Evolutionary conservation across 176 grass and related monocot species (phyloP).

Genomic region (Cymbopogon citratus): DNA sequence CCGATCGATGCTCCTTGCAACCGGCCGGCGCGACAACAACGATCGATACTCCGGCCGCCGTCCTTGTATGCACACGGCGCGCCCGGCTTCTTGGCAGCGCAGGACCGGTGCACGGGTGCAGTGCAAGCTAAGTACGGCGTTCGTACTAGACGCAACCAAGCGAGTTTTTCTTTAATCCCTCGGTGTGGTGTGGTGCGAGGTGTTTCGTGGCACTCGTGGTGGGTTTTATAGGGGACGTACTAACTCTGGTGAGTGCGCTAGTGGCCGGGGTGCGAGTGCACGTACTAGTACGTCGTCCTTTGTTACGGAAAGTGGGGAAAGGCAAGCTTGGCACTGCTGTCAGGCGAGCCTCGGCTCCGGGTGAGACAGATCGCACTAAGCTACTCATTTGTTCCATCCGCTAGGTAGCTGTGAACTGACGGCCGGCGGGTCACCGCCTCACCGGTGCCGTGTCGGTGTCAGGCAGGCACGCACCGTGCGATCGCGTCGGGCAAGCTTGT

Average conservation of each 20-base stretch:
- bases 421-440: not conserved
- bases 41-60: not conserved
- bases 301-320: slow-evolving; percentile 21
- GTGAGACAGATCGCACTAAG: slow-evolving; percentile 4
- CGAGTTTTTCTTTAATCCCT: not conserved
- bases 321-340: no score
- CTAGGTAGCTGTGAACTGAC: not conserved
- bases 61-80: not conserved
- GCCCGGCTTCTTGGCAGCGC: not conserved
- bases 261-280: not conserved
- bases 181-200: slow-evolving; percentile 1
- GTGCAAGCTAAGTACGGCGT: not conserved
- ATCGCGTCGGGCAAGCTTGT: not conserved
- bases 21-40: no score
- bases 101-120: not conserved
- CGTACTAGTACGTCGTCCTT: slow-evolving; percentile 35
- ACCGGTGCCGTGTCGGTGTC: not conserved
- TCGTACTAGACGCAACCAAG: not conserved
- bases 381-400: no score
- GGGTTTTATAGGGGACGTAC: slow-evolving; percentile 26
- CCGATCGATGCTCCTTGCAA: no score
- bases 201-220: not conserved
- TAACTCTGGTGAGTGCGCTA: not conserved
- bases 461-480: not conserved
- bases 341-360: not conserved